phyloP scores from a whole-genome alignment of 2,329 filamentous ascomycete genomes.

The Ophiostoma ips region DNA sequence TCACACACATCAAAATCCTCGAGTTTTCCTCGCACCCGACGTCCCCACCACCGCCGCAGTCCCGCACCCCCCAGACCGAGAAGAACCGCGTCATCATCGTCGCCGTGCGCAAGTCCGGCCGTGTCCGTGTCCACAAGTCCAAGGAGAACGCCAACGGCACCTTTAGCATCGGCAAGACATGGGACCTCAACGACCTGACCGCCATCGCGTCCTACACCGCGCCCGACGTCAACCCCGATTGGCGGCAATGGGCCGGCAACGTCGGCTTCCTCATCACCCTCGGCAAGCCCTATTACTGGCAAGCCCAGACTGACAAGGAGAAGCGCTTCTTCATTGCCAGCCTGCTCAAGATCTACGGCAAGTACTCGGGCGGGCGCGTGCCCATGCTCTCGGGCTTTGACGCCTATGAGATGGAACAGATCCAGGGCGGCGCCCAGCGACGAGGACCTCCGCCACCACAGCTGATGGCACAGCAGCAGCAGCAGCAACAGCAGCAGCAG shows the following conservation, averaged over 20 bases:
- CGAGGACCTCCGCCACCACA: constrained; percentile 23
- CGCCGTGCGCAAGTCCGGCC: constrained; percentile 79
- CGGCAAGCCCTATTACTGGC: constrained; percentile 94
- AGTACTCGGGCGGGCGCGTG: constrained; percentile 78
- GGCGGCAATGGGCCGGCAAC: constrained; percentile 66
- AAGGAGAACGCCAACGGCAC: constrained; percentile 87
- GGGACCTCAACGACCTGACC: constrained; percentile 83
- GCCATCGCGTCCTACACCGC: constrained; percentile 71
- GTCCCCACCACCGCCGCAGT: constrained; percentile 66
- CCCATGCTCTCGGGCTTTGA: constrained; percentile 78
- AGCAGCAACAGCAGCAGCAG: background rate
- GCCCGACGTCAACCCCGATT: constrained; percentile 38
- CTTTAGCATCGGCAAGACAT: constrained; percentile 97
- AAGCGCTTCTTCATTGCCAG: constrained; percentile 98
- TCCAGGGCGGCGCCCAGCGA: constrained; percentile 43
- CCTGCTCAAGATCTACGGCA: constrained; percentile 88
- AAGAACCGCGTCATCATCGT: constrained; percentile 89
- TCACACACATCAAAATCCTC: constrained; percentile 84
- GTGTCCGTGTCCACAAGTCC: constrained; percentile 92
- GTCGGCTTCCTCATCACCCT: constrained; percentile 79
- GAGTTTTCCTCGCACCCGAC: constrained; percentile 79
- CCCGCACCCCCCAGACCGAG: constrained; percentile 55
- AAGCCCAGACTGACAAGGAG: constrained; percentile 83
- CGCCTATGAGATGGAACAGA: constrained; percentile 58
- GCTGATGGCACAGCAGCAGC: constrained; percentile 1